A percentile compares a stretch with the other conserved stretches of the same genome.
Conservation (phyloP, 2,329 filamentous ascomycete genomes). For the Aspergillus terreus region DNA sequence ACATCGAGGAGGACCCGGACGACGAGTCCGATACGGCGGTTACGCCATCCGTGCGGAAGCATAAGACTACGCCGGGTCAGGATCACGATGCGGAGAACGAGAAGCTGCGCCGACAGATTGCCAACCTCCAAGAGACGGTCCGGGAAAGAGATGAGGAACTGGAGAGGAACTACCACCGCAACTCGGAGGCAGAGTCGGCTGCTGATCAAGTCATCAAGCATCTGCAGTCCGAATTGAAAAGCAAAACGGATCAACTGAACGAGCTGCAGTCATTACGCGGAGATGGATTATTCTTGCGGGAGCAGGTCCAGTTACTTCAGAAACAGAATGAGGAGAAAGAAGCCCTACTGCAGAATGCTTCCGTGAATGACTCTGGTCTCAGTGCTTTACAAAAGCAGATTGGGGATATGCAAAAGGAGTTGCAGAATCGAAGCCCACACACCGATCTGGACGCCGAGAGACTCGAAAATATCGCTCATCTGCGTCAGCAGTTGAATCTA, state of each 20-base stretch:
- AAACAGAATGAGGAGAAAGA: slow-evolving; percentile 26
- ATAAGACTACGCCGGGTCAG: slow-evolving; percentile 16
- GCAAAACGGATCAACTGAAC: slow-evolving; percentile 25
- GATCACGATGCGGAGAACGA: slow-evolving; percentile 15
- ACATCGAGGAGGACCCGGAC: slow-evolving; percentile 33
- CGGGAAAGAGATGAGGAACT: slow-evolving; percentile 34
- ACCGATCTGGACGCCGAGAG: slow-evolving; percentile 24
- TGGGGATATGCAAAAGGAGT: slow-evolving; percentile 28
- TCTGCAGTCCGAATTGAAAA: slow-evolving; percentile 36
- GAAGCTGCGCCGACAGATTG: slow-evolving; percentile 28
- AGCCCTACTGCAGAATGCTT: slow-evolving; percentile 20
- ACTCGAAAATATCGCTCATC: slow-evolving; percentile 27
- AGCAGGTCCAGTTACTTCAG: slow-evolving; percentile 27
- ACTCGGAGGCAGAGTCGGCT: slow-evolving; percentile 34
- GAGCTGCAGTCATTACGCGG: slow-evolving; percentile 21
- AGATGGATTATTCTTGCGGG: slow-evolving; percentile 24
- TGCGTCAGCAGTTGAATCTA: slow-evolving; percentile 31
- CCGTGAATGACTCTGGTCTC: slow-evolving; percentile 17
- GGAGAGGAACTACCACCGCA: slow-evolving; percentile 25
- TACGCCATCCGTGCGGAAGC: slow-evolving; percentile 26
- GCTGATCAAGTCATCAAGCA: slow-evolving; percentile 34
- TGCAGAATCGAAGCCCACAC: slow-evolving; percentile 23
- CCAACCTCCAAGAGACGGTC: slow-evolving; percentile 28
- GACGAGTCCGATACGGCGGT: slow-evolving; percentile 18
- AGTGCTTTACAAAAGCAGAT: slow-evolving; percentile 29